A percentile compares a stretch with the other conserved stretches of the same genome.
Evolutionary conservation across 176 grass and related monocot genomes (phyloP).

Genomic region (Dendrocalamus sinicus): DNA sequence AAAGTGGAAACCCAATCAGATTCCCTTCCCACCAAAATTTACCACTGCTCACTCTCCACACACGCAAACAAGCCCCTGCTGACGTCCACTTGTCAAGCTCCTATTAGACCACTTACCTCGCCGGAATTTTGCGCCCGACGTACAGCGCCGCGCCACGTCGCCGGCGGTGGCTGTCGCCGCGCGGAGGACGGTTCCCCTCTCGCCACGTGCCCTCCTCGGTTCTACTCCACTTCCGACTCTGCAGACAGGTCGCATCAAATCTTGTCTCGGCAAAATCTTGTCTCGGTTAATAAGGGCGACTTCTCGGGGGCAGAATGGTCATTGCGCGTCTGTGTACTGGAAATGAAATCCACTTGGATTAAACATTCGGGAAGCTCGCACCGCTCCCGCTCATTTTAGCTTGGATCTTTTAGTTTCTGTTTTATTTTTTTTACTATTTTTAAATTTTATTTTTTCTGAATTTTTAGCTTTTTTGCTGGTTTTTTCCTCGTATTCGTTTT

Average conservation of each 20-base stretch:
- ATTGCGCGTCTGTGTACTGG: background rate
- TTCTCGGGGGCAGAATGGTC: background rate
- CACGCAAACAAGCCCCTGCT: background rate
- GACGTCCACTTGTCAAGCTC: conserved; percentile 24
- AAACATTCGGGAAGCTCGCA: background rate
- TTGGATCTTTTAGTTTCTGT: too few relatives aligned
- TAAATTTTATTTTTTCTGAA: too few relatives aligned
- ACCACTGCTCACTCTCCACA: background rate
- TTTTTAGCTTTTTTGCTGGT: too few relatives aligned
- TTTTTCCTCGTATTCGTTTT: too few relatives aligned
- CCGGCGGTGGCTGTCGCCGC: background rate
- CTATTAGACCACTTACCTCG: background rate
- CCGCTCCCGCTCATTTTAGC: too few relatives aligned
- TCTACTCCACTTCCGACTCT: background rate
- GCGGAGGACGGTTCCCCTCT: background rate
- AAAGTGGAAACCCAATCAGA: conserved; percentile 31
- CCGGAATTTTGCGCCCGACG: too few relatives aligned
- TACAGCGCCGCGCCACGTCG: background rate
- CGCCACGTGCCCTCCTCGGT: background rate
- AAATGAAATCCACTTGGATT: conserved; percentile 23
- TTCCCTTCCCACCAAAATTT: conserved; percentile 22
- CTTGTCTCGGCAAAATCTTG: too few relatives aligned
- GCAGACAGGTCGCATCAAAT: background rate
- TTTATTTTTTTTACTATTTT: too few relatives aligned
- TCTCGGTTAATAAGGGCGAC: background rate